Base-by-base conservation (phyloP, 148 eudicot species). In the Nyssa sinensis region DNA sequence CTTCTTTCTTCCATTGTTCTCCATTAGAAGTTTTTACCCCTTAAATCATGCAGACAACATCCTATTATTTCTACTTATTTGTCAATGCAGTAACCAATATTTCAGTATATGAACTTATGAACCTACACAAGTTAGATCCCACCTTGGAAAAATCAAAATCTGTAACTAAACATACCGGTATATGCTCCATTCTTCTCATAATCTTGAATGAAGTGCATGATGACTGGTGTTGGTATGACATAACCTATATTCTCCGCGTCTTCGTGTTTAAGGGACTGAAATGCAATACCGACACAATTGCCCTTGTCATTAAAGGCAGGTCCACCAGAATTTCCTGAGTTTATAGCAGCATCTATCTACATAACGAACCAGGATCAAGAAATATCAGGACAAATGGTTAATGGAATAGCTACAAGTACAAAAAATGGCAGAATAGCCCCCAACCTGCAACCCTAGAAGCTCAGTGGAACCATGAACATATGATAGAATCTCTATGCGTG, bases 321-420 rank as follows among this genome's bases (percentile, higher is more conserved):
- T 44, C 97, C 97, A 53, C 97, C 97, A 59, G 97, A 93, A 82
- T 93, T 93, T 67, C 97, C 97, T 35, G 97, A 90, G 82, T 93
- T 93, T 51, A 93, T 93, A 66, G 97, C 97, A 67, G 97, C 97
- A 88, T 93, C 97, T 70, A 91, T 91, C 96, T 91, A 79, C 72
- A 82, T 39, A 17, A 53, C 12, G 24, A 62, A 21, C 31, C 19
- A 17, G 17, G 25, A 21, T 77, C 59, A 73, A 27, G 55, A 67
- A 67, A 63, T 24, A 30, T 39, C 31, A 34, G 39, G 4, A 61
- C 19, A 55, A 21, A 55, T 29, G 66, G 19, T 5, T 27, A 5
- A 16, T 11, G 32, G 51, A 66, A 35, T n/a, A 14, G 39, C 19
- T 28, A 66, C 37, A 21, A 73, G 28, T 12, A 29, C 11, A 65